Evolutionary conservation across 2,329 filamentous ascomycete species (phyloP).

Genomic region (Fusarium ramigenum): DNA sequence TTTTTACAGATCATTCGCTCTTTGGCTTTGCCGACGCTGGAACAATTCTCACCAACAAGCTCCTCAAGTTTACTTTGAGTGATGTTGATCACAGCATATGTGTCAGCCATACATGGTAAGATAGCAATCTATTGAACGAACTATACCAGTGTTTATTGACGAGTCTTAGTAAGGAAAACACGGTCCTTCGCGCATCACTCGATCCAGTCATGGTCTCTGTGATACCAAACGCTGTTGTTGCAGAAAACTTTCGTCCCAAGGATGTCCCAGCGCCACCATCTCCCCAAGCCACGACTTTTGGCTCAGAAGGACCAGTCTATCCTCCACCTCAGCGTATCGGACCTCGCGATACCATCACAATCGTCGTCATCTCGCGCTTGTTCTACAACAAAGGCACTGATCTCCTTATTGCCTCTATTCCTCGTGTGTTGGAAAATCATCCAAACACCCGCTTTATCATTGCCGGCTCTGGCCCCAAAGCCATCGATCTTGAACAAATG

Average conservation of each 20-base stretch:
- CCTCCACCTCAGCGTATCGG: constrained; percentile 74
- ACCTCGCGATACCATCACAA: constrained; percentile 88
- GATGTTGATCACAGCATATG: constrained; percentile 99
- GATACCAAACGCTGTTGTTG: constrained; percentile 96
- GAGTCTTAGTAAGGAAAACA: constrained; percentile 87
- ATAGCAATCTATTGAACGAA: not conserved
- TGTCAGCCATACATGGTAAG: constrained; percentile 95
- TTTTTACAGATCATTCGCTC: constrained; percentile 96
- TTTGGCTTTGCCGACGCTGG: constrained; percentile 97
- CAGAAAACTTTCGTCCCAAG: constrained; percentile 88
- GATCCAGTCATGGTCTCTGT: constrained; percentile 98
- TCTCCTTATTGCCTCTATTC: constrained; percentile 94
- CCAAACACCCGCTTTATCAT: constrained; percentile 97
- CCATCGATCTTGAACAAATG: constrained; percentile 98
- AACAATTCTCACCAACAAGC: constrained; percentile 95
- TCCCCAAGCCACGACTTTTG: constrained; percentile 46
- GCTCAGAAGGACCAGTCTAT: constrained; percentile 46
- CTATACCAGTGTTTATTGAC: constrained; percentile 25
- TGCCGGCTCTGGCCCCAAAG: constrained; percentile 93
- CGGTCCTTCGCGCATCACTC: constrained; percentile 89
- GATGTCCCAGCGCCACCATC: constrained; percentile 50
- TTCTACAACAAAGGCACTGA: constrained; percentile 99
- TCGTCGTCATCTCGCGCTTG: constrained; percentile 94
- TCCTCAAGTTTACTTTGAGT: constrained; percentile 94
- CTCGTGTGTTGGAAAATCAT: constrained; percentile 87